Evolutionary conservation across 2,329 filamentous ascomycete species (phyloP).

Genomic region (Pleomassaria siparia): DNA sequence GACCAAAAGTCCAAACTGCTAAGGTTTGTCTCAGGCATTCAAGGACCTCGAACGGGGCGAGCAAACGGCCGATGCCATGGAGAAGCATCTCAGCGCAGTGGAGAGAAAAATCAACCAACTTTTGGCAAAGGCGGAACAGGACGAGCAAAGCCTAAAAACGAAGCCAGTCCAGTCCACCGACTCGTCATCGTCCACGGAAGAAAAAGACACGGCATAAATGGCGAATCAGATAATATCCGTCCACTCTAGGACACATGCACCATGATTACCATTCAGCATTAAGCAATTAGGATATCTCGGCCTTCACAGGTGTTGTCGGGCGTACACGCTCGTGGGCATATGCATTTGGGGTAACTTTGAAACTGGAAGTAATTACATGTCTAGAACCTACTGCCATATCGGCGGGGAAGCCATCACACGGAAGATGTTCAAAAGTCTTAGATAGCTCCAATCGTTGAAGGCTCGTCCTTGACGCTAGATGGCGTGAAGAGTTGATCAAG

Average conservation of each 20-base stretch:
- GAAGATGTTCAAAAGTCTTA: conserved; percentile 7
- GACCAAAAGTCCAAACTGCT: conserved; percentile 7
- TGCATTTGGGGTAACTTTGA: background rate
- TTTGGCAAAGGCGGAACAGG: conserved; percentile 51
- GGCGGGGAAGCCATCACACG: too few relatives aligned
- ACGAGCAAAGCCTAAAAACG: conserved; percentile 34
- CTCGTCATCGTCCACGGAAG: conserved; percentile 13
- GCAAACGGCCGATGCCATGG: conserved; percentile 56
- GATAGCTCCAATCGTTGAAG: conserved; percentile 36
- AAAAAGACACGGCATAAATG: conserved; percentile 12
- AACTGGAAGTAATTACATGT: background rate
- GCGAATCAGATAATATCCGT: background rate
- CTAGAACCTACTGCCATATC: background rate
- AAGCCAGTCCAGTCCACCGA: conserved; percentile 15
- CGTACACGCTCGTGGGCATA: background rate
- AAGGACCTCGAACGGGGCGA: conserved; percentile 58
- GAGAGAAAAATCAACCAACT: conserved; percentile 59
- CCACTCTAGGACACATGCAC: background rate
- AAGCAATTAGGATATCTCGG: background rate
- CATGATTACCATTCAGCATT: background rate
- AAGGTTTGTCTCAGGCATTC: conserved; percentile 47
- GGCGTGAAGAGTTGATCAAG: conserved; percentile 48
- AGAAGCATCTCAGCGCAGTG: conserved; percentile 56
- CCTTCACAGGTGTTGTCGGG: background rate
- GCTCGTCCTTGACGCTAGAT: conserved; percentile 24